Percentiles rank a stretch among this genome's conserved stretches.
phyloP scores from a whole-genome alignment of 306 rosid species.

The Hylodesmum podocarpum region DNA sequence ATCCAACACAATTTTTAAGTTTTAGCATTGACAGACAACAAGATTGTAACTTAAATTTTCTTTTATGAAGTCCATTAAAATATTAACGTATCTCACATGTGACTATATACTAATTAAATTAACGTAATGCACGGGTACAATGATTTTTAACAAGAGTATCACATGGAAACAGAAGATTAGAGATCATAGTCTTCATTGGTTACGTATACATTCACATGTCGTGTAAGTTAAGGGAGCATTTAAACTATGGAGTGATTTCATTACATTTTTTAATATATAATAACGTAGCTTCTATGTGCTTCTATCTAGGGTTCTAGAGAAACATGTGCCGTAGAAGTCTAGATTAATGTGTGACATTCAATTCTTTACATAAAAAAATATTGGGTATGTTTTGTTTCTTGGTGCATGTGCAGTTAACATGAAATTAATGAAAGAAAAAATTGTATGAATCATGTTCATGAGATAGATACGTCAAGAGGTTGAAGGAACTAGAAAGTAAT shows the following conservation, averaged over 20 bases:
- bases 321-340: slow-evolving; percentile 13
- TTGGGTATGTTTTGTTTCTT: neutral
- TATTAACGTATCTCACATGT: neutral
- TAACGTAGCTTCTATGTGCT: neutral
- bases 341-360: neutral
- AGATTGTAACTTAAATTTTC: no score
- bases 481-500: neutral
- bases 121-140: neutral
- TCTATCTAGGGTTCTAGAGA: neutral
- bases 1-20: no score
- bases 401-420: neutral
- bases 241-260: neutral
- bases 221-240: slow-evolving; percentile 12
- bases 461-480: neutral
- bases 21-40: no score
- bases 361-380: neutral
- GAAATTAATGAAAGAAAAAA: neutral
- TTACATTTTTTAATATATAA: neutral
- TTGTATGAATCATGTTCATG: neutral
- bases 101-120: neutral
- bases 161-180: neutral
- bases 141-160: neutral
- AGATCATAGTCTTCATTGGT: neutral
- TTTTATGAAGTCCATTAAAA: neutral
- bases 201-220: slow-evolving; percentile 16